Conservation (phyloP, 345 rosid genomes). For the Brassica cretica region DNA sequence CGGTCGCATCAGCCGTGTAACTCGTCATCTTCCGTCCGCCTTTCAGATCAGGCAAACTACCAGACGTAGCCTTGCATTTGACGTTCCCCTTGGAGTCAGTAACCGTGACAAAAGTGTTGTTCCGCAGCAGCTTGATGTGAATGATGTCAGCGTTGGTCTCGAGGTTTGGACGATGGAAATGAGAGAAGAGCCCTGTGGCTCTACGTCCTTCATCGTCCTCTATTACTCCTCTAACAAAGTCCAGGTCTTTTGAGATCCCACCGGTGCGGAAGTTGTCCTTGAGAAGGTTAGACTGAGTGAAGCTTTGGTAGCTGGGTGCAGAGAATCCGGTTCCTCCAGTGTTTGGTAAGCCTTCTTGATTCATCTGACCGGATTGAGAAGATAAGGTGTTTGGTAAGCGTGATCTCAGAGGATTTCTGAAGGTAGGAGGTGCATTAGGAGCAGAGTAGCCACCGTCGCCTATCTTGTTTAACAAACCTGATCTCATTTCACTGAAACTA, state of each 20-base stretch:
- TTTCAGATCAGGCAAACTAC: constrained; percentile 54
- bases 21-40: constrained; percentile 63
- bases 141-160: constrained; percentile 68
- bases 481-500: constrained; percentile 22
- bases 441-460: neutral
- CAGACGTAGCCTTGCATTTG: constrained; percentile 60
- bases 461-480: constrained; percentile 13
- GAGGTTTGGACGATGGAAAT: constrained; percentile 26
- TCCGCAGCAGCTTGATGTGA: constrained; percentile 65
- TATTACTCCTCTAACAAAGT: constrained; percentile 52
- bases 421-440: constrained; percentile 25
- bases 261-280: constrained; percentile 33
- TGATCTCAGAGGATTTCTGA: constrained; percentile 8
- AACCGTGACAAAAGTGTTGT: constrained; percentile 76
- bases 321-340: constrained; percentile 19
- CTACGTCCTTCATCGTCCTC: constrained; percentile 45
- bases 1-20: constrained; percentile 86
- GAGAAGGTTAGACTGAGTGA: constrained; percentile 37
- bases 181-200: constrained; percentile 19
- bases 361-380: constrained; percentile 25
- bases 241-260: constrained; percentile 40
- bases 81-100: constrained; percentile 81
- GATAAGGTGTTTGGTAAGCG: constrained; percentile 17
- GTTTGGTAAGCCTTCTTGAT: constrained; percentile 4
- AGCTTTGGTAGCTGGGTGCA: constrained; percentile 38